These are phyloP conservation scores for Dryas integrifolia DNA, from an alignment of 331 rosid genomes.

Conservation along the genomic window DNA sequence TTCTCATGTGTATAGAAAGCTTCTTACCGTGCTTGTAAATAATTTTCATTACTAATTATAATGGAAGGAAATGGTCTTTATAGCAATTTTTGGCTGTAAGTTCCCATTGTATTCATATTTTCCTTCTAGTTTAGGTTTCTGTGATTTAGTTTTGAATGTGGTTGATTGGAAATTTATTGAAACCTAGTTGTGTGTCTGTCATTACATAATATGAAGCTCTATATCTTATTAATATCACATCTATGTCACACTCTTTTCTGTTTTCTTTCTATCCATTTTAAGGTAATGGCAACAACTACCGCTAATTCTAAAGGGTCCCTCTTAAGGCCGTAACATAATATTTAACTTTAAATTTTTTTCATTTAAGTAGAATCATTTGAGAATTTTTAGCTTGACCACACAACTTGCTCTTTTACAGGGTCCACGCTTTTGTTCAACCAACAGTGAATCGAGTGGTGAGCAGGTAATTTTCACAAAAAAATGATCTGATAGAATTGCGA, in stretches of 20 bases:
- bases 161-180: neutral
- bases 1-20: too few relatives aligned
- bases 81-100: too few relatives aligned
- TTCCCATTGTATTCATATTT: too few relatives aligned
- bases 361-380: conserved; percentile 6
- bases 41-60: too few relatives aligned
- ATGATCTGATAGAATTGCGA: neutral
- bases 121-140: too few relatives aligned
- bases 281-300: neutral
- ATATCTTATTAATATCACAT: neutral
- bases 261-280: neutral
- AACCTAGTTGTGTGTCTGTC: neutral
- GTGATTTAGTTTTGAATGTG: neutral
- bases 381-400: neutral
- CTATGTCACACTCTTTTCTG: neutral
- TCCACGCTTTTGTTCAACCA: conserved; percentile 88
- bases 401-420: conserved; percentile 54
- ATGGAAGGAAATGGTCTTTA: too few relatives aligned
- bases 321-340: neutral
- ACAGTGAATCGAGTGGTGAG: conserved; percentile 74
- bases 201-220: neutral
- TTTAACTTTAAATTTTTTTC: neutral
- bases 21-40: too few relatives aligned
- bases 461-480: conserved; percentile 54
- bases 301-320: neutral